Evolutionary conservation across 192 early-diverging fungal genomes (phyloP).

Genomic region (Umbelopsis sp.): DNA sequence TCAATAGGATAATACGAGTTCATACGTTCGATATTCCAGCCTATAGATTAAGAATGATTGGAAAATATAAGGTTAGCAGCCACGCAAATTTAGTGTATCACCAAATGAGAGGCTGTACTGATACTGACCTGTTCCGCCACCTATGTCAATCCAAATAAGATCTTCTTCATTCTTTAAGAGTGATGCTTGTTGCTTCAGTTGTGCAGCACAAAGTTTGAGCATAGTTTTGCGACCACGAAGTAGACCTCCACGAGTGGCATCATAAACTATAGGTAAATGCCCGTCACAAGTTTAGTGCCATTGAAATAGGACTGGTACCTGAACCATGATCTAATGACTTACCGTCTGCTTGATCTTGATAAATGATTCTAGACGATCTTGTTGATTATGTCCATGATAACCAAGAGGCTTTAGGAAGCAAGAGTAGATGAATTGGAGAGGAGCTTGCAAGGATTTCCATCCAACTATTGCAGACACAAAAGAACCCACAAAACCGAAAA

Average conservation of each 20-base stretch:
- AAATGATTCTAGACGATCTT: conserved; percentile 76
- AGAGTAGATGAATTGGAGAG: conserved; percentile 62
- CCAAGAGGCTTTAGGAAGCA: conserved; percentile 78
- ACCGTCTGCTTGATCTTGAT: conserved; percentile 75
- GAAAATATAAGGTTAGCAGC: not conserved
- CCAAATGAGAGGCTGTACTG: not conserved
- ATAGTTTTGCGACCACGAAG: conserved; percentile 78
- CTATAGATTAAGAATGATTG: conserved; percentile 19
- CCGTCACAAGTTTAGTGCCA: not conserved
- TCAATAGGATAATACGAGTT: conserved; percentile 69
- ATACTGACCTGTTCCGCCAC: conserved; percentile 61
- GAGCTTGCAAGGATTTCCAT: conserved; percentile 44
- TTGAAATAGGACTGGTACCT: not conserved
- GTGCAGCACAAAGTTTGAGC: conserved; percentile 82
- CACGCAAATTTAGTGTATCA: not conserved
- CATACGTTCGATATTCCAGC: conserved; percentile 81
- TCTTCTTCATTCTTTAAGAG: not conserved
- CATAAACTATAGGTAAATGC: conserved; percentile 59
- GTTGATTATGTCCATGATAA: conserved; percentile 63
- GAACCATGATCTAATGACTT: conserved; percentile 19
- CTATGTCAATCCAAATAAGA: conserved; percentile 63
- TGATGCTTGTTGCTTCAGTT: conserved; percentile 52
- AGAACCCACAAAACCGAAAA: conserved; percentile 25
- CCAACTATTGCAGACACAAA: conserved; percentile 27
- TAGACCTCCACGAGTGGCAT: conserved; percentile 69